Conservation (phyloP, 805 yeast genomes). For the Cyberlindnera suaveolens region DNA sequence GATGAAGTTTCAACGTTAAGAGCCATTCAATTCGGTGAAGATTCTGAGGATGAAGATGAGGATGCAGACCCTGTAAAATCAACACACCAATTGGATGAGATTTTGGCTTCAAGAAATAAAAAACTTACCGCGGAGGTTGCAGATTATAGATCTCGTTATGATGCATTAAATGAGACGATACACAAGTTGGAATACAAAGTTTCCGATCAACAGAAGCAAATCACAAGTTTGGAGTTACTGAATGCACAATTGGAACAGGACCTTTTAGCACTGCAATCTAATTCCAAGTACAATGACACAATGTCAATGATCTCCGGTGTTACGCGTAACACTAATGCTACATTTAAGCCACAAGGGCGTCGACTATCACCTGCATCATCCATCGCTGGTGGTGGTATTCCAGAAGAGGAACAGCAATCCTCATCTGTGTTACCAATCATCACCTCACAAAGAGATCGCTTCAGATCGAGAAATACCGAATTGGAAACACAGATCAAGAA, state of each 20-base stretch:
- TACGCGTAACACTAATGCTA: constrained; percentile 5
- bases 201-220: constrained; percentile 28
- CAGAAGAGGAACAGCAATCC: constrained; percentile 22
- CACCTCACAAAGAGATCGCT: constrained; percentile 92
- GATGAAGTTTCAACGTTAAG: constrained; percentile 67
- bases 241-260: constrained; percentile 72
- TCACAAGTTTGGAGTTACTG: constrained; percentile 35
- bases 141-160: constrained; percentile 54
- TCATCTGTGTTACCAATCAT: constrained; percentile 67
- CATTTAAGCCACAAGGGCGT: constrained; percentile 28
- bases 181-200: constrained; percentile 34
- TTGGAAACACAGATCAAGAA: constrained; percentile 76
- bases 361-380: constrained; percentile 48
- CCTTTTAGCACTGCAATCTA: constrained; percentile 46
- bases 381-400: constrained; percentile 36
- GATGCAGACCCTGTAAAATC: constrained; percentile 20
- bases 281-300: constrained; percentile 40
- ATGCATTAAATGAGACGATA: constrained; percentile 37
- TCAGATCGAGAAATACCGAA: constrained; percentile 75
- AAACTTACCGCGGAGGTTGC: constrained; percentile 66
- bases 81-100: constrained; percentile 39
- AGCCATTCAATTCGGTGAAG: constrained; percentile 66
- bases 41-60: constrained; percentile 20
- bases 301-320: constrained; percentile 64
- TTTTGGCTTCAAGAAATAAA: constrained; percentile 64